Evolutionary conservation across 768 basidiomycete genomes (phyloP).

Genomic region (Boletus vinaceobasis): DNA sequence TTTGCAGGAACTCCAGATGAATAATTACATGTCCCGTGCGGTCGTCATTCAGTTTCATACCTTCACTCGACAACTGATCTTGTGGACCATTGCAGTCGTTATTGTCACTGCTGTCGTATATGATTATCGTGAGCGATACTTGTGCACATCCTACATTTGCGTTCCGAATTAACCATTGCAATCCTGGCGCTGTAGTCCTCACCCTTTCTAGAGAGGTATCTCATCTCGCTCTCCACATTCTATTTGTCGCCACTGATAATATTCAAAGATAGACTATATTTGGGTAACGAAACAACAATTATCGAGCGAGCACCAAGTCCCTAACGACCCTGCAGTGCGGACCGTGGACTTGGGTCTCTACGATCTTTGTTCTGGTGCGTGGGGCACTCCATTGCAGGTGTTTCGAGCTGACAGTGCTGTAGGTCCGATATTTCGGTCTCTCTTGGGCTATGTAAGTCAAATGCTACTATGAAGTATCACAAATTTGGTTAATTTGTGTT

Average conservation of each 20-base stretch:
- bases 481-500: neutral
- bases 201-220: conserved; percentile 5
- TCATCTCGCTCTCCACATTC: neutral
- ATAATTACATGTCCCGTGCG: neutral
- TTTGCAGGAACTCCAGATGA: neutral
- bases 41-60: neutral
- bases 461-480: neutral
- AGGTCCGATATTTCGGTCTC: neutral
- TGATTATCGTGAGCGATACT: conserved; percentile 6
- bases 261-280: conserved; percentile 6
- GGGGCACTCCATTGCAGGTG: no score
- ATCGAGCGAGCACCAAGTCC: neutral
- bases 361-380: neutral
- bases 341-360: conserved; percentile 5
- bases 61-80: neutral
- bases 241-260: neutral
- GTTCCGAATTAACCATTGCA: neutral
- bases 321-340: neutral
- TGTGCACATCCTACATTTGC: neutral
- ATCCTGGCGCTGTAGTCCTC: neutral
- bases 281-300: conserved; percentile 3
- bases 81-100: neutral
- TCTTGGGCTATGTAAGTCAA: neutral
- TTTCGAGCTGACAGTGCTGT: neutral
- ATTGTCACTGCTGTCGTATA: neutral